Evolutionary conservation across 176 grass and related monocot genomes (phyloP).

Genomic region (Thinopyrum elongatum): DNA sequence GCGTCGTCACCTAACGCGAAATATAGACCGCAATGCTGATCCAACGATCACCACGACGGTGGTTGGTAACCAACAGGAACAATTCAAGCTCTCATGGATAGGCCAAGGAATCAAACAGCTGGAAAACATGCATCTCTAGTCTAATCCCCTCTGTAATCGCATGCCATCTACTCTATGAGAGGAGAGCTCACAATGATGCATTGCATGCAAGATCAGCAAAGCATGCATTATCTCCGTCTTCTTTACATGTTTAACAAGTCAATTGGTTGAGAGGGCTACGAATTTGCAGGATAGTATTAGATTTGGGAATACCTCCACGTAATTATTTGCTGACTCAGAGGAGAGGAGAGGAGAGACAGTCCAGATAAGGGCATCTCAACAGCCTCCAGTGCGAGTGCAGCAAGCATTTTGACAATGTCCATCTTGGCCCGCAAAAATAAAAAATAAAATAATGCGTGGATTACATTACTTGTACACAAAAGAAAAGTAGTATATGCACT

Average conservation of each 20-base stretch:
- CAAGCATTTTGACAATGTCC: slow-evolving; percentile 29
- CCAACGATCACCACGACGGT: slow-evolving; percentile 1
- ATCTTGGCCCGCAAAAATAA: too few species aligned
- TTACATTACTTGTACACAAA: not conserved
- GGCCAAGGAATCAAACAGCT: slow-evolving; percentile 42
- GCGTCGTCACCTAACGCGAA: slow-evolving; percentile 39
- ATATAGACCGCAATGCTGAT: not conserved
- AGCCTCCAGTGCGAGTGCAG: slow-evolving; percentile 14
- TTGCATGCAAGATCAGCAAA: slow-evolving; percentile 33
- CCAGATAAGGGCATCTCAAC: slow-evolving; percentile 36
- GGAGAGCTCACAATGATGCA: slow-evolving; percentile 24
- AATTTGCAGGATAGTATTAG: too few species aligned
- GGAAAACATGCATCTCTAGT: slow-evolving; percentile 35
- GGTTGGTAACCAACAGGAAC: slow-evolving; percentile 30
- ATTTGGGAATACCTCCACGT: too few species aligned
- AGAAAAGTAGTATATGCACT: not conserved
- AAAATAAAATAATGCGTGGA: slow-evolving; percentile 40
- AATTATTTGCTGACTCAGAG: too few species aligned
- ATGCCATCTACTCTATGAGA: not conserved
- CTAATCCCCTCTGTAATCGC: slow-evolving; percentile 27
- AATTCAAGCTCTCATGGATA: not conserved
- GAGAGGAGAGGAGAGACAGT: too few species aligned
- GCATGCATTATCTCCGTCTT: not conserved
- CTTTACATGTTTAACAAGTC: not conserved
- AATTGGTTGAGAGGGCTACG: too few species aligned